A percentile compares a stretch with the other conserved stretches of the same genome.
Evolutionary conservation across 139 green algal species (phyloP).

Genomic region (Yamagishiella unicocca): DNA sequence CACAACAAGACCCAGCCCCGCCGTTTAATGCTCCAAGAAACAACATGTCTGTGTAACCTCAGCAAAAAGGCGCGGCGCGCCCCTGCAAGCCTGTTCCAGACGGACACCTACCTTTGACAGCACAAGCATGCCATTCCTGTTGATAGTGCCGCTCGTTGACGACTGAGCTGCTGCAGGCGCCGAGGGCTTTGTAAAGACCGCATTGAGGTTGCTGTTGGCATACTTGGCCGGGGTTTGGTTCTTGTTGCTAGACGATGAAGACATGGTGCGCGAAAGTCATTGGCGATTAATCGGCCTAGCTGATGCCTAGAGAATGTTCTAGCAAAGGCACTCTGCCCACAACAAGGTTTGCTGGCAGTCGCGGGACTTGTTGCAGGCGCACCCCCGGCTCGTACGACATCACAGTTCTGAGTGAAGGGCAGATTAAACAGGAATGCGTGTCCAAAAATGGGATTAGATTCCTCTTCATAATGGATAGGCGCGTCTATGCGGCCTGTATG

Average conservation of each 20-base stretch:
- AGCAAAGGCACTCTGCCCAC: no score
- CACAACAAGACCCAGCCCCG: slow-evolving; percentile 10
- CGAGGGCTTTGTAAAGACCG: slow-evolving; percentile 49
- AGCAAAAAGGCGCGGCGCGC: background rate
- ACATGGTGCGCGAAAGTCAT: slow-evolving; percentile 34
- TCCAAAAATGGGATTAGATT: no score
- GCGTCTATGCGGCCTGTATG: no score
- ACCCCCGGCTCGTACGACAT: no score
- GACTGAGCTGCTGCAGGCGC: slow-evolving; percentile 34
- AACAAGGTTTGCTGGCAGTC: no score
- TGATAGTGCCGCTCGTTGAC: slow-evolving; percentile 59
- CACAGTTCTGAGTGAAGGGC: no score
- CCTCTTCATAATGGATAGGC: no score
- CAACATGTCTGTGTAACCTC: background rate
- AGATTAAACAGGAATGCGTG: no score
- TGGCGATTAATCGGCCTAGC: slow-evolving; percentile 11
- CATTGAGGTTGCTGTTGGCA: slow-evolving; percentile 71
- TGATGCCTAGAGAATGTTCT: background rate
- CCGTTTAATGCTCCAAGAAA: background rate
- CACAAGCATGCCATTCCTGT: slow-evolving; percentile 57
- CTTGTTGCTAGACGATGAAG: slow-evolving; percentile 39
- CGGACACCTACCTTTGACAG: slow-evolving; percentile 56
- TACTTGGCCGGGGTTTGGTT: slow-evolving; percentile 60
- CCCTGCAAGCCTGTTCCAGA: background rate
- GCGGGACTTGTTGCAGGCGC: no score